Base-by-base conservation (phyloP, 139 green algal species). In the Nannochloris sp. region DNA sequence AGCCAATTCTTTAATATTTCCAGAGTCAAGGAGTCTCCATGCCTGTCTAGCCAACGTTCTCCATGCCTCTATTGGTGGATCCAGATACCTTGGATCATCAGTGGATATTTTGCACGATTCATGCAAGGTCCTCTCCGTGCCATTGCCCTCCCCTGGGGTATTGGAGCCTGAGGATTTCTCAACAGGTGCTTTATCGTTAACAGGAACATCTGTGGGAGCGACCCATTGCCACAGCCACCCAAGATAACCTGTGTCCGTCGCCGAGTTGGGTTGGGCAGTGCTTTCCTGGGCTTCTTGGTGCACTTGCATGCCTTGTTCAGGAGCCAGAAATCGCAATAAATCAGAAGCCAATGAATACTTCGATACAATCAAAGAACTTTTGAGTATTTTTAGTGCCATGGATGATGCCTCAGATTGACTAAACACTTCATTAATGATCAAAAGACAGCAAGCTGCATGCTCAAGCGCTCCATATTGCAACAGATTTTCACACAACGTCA, bases 371-470 rank as follows among this genome's bases (percentile, higher is more conserved):
- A 95, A 60, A 1, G 84, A 70, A 6, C 73, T 71, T 26, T 78
- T 71, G 28, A 91, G 57, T 3, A 92, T 76, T 33, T 71, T 80
- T 49, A 95, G 66, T 25, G 80, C 79, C 53, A 82, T 73, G 36
- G 25, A 51, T 25, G 86, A 78, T 5, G 85, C 82, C 14, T 66
- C 14, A 1, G 49, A 44, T 1, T 75, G 46, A 25, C 89, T 86
- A 72, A 94, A 79, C 2, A 96, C 75, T 13, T 78, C 66, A 70
- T 92, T 82, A 9, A 92, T 79, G 28, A 92, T 81, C 29, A 95
- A 67, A 44, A 95, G 76, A 65, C 82, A 89, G 76, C 81, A 87
- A 5, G 82, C 82, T 45, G 89, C 86, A 26, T 62, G 79, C 25
- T 77, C 70, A 55, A 81, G 78, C 2, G 66, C 71, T 11, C 85